phyloP scores from a whole-genome alignment of 2,329 filamentous ascomycete genomes.

The Diaporthe vexans region DNA sequence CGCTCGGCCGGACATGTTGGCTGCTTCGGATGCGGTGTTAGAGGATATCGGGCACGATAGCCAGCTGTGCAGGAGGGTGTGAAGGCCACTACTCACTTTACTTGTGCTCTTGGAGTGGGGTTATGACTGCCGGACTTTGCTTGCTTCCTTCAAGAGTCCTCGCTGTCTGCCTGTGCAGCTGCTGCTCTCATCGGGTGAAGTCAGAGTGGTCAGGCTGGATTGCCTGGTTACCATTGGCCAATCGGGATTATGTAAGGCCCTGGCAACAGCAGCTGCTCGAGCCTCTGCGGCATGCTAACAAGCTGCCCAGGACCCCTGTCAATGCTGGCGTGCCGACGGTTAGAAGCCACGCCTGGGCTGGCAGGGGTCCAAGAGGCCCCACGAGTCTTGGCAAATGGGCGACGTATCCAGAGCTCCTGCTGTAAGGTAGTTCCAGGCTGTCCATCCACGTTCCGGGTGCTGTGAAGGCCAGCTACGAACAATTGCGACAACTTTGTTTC shows the following conservation, averaged over 20 bases:
- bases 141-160: constrained; percentile 2
- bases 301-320: constrained; percentile 21
- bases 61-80: neutral
- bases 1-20: constrained; percentile 71
- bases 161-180: constrained; percentile 2
- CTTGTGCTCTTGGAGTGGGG: neutral
- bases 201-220: constrained; percentile 38
- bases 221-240: constrained; percentile 35
- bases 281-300: neutral
- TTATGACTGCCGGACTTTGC: neutral
- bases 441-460: constrained; percentile 34
- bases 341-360: constrained; percentile 39
- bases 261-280: neutral
- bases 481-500: constrained; percentile 23
- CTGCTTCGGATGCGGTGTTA: constrained; percentile 29
- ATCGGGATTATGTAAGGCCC: constrained; percentile 35
- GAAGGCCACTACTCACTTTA: neutral
- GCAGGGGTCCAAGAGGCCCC: constrained; percentile 29
- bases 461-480: constrained; percentile 31
- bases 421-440: constrained; percentile 28
- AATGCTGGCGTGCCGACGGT: neutral
- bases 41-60: neutral
- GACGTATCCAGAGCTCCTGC: constrained; percentile 51
- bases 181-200: constrained; percentile 30
- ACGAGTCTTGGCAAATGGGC: constrained; percentile 51